Evolutionary conservation across 2,329 filamentous ascomycete genomes (phyloP).

Genomic region (Paramyrothecium sp.): DNA sequence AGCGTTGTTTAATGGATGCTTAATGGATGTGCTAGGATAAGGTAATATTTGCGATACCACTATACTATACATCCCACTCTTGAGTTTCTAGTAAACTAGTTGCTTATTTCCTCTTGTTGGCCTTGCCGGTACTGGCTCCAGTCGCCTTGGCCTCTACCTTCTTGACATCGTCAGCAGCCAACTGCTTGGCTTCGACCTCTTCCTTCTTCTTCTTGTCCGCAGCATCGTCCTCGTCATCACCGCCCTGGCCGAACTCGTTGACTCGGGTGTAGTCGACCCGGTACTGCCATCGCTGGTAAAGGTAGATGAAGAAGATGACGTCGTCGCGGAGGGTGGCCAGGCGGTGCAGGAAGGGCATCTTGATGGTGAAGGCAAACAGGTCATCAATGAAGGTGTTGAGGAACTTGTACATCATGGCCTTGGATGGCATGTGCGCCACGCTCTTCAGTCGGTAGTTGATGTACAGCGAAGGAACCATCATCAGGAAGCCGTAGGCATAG

Average conservation of each 20-base stretch:
- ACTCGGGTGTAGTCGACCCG: conserved; percentile 87
- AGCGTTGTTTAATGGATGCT: no score
- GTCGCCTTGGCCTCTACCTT: conserved; percentile 43
- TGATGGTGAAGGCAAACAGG: conserved; percentile 97
- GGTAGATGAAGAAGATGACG: conserved; percentile 95
- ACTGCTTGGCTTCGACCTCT: conserved; percentile 33
- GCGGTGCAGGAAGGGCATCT: conserved; percentile 94
- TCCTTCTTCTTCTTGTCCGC: conserved; percentile 32
- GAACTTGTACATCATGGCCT: conserved; percentile 98
- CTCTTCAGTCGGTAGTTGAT: conserved; percentile 98
- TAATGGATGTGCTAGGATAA: no score
- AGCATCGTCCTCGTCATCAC: conserved; percentile 75
- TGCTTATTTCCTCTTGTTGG: conserved; percentile 38
- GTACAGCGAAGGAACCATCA: conserved; percentile 97
- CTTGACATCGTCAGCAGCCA: conserved; percentile 32
- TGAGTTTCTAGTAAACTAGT: no score
- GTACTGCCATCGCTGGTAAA: conserved; percentile 94
- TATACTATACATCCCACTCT: no score
- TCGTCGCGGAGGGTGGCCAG: conserved; percentile 92
- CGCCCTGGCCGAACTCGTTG: conserved; percentile 97
- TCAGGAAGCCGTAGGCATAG: conserved; percentile 96
- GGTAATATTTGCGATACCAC: no score
- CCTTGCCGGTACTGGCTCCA: conserved; percentile 47
- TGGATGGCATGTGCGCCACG: conserved; percentile 94
- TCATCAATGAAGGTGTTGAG: conserved; percentile 99